Evolutionary conservation across 441 rosid species (phyloP), one percentile per base, ranked within the genome.

Genomic region (Adansonia rubrostipa): DNA sequence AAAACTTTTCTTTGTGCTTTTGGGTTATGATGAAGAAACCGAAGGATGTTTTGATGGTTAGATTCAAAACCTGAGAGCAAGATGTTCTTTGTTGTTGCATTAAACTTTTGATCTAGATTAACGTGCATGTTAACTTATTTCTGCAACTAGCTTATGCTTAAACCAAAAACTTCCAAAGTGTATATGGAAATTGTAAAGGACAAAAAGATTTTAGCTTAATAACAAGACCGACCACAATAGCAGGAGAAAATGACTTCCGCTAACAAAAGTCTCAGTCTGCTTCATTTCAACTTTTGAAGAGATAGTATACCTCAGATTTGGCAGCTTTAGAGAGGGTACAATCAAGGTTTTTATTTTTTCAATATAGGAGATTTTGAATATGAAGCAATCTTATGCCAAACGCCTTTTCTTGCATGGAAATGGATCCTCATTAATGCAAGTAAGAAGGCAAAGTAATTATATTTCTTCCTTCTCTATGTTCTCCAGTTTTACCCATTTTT

Each of bases 21-120:
- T 3, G 19, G 57, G 40, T 63, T 33, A 69, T 69, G 73, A 47
- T 69, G 73, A 48, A 2, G 73, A 47, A 69, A 69, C 13, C 5
- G 1, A 15, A 0, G 17, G 9, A 11, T 48, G 71, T 5, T 68
- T 45, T 47, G 57, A 48, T 48, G 42, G 2, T 11, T 48, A 69
- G 19, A 47, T 69, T 48, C 42, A 69, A 69, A 48, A 22, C 45
- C 60, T 22, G 48, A 9, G 15, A 28, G 22, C 6, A 15, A 1
- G 40, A 36, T 65, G 45, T 33, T 28, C 44, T 50, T 71, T 28
- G 13, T 28, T 51, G 20, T 71, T 71, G 60, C 22, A 14, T 14
- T 71, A 51, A n/a, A 53, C 74, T 71, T 24, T 15, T 28, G 24
- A 71, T 15, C 24, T 53, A 53, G 58, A 71, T 57, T 28, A 15